Percentiles rank a stretch among this genome's conserved stretches.
These are phyloP conservation scores for Stachybotrys echinatus DNA, from an alignment of 2,329 filamentous ascomycete genomes.

Conservation along the genomic window DNA sequence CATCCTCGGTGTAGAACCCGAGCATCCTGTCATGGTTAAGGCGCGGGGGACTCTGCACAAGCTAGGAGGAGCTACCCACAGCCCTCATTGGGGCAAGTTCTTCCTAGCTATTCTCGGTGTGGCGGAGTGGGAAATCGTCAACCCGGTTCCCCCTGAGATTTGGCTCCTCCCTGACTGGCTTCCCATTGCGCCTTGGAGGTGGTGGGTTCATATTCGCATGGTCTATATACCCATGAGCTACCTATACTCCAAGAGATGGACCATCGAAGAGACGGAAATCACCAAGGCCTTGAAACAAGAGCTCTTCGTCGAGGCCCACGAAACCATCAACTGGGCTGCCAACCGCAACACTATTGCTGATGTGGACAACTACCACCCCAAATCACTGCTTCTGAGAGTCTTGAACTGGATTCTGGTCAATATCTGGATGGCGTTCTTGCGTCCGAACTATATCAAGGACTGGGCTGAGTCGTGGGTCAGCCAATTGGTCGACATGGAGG, in stretches of 20 bases:
- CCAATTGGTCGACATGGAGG: constrained; percentile 82
- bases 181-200: constrained; percentile 84
- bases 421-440: constrained; percentile 74
- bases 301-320: constrained; percentile 74
- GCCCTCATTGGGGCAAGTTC: constrained; percentile 96
- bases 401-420: constrained; percentile 75
- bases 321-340: constrained; percentile 68
- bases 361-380: constrained; percentile 88
- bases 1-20: constrained; percentile 74
- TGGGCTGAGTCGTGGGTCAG: constrained; percentile 77
- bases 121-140: constrained; percentile 85
- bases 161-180: constrained; percentile 93
- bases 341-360: constrained; percentile 79
- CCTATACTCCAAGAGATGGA: constrained; percentile 79
- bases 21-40: constrained; percentile 80
- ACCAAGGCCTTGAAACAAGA: constrained; percentile 72
- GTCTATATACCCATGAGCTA: constrained; percentile 94
- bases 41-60: constrained; percentile 78
- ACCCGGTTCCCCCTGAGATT: constrained; percentile 86
- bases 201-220: constrained; percentile 98
- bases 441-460: constrained; percentile 58
- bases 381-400: constrained; percentile 74
- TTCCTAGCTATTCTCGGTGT: constrained; percentile 85
- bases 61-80: constrained; percentile 76
- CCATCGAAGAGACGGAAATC: constrained; percentile 68